phyloP scores from a whole-genome alignment of 2,329 filamentous ascomycete genomes.

The Fusarium dlaminii region DNA sequence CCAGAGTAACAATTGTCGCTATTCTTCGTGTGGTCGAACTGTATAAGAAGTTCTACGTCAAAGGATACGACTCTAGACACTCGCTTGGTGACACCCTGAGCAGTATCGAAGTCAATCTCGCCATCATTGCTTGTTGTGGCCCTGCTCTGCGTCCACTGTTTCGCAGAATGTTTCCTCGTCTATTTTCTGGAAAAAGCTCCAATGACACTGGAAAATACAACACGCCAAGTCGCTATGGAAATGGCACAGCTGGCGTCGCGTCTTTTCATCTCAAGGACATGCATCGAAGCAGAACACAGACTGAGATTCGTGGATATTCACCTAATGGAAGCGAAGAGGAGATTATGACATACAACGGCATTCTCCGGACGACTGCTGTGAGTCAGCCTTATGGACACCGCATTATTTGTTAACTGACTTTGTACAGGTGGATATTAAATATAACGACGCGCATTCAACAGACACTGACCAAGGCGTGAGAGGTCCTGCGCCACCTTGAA shows the following conservation, averaged over 20 bases:
- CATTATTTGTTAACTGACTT: not conserved
- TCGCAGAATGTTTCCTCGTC: slow-evolving; percentile 35
- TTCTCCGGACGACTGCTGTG: slow-evolving; percentile 33
- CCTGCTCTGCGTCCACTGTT: slow-evolving; percentile 40
- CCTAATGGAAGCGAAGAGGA: slow-evolving; percentile 39
- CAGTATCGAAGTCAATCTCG: slow-evolving; percentile 50
- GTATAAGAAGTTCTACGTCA: slow-evolving; percentile 26
- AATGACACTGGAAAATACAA: slow-evolving; percentile 5
- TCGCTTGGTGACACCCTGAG: slow-evolving; percentile 45
- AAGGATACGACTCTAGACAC: slow-evolving; percentile 40
- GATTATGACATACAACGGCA: slow-evolving; percentile 40
- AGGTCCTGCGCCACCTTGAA: not conserved
- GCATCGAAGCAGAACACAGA: slow-evolving; percentile 16
- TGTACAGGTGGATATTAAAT: not conserved
- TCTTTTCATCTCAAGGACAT: slow-evolving; percentile 34
- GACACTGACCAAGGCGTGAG: not conserved
- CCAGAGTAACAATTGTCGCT: slow-evolving; percentile 47
- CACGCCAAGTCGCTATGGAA: slow-evolving; percentile 12
- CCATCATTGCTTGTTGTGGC: slow-evolving; percentile 50
- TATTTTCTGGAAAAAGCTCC: slow-evolving; percentile 9
- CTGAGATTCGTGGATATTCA: slow-evolving; percentile 33
- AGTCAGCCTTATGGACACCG: not conserved
- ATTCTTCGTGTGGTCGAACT: slow-evolving; percentile 46
- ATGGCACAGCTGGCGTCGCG: not conserved
- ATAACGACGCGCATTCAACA: not conserved